phyloP scores from a whole-genome alignment of 192 early-diverging fungal species.

The Coemansia sp. region DNA sequence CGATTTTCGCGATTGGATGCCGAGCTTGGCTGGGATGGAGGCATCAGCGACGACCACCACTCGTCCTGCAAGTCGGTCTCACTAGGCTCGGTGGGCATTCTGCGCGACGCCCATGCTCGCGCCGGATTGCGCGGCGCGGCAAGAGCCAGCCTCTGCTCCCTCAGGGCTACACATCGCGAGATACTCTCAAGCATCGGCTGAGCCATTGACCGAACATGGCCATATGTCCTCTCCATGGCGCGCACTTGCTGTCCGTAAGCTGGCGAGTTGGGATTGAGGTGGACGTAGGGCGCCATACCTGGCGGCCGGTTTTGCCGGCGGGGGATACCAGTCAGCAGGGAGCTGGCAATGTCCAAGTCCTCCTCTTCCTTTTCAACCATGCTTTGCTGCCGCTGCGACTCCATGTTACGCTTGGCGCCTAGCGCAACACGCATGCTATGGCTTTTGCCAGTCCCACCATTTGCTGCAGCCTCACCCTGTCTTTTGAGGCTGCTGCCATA shows the following conservation, averaged over 20 bases:
- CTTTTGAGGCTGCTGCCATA: background rate
- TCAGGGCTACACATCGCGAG: conserved; percentile 34
- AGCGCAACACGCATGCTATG: conserved; percentile 18
- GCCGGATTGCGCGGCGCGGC: conserved; percentile 18
- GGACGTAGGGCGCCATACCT: conserved; percentile 38
- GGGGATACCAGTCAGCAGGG: conserved; percentile 43
- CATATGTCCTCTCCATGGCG: conserved; percentile 37
- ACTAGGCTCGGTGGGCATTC: conserved; percentile 18
- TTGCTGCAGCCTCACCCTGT: background rate
- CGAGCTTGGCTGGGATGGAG: conserved; percentile 17
- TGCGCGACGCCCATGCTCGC: conserved; percentile 23
- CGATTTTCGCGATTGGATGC: conserved; percentile 12
- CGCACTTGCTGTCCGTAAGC: conserved; percentile 44
- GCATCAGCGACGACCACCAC: conserved; percentile 51
- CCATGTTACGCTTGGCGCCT: conserved; percentile 48
- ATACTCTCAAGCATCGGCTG: conserved; percentile 48
- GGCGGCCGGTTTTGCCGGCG: conserved; percentile 34
- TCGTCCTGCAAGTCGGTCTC: conserved; percentile 23
- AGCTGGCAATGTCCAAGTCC: conserved; percentile 35
- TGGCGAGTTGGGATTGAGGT: conserved; percentile 29
- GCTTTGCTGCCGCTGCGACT: conserved; percentile 52
- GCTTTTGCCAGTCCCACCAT: background rate
- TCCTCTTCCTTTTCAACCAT: conserved; percentile 46
- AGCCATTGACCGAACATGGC: conserved; percentile 24
- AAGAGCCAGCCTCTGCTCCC: conserved; percentile 31